Conservation (phyloP, 257 asterid species). For the Scutellaria barbata region DNA sequence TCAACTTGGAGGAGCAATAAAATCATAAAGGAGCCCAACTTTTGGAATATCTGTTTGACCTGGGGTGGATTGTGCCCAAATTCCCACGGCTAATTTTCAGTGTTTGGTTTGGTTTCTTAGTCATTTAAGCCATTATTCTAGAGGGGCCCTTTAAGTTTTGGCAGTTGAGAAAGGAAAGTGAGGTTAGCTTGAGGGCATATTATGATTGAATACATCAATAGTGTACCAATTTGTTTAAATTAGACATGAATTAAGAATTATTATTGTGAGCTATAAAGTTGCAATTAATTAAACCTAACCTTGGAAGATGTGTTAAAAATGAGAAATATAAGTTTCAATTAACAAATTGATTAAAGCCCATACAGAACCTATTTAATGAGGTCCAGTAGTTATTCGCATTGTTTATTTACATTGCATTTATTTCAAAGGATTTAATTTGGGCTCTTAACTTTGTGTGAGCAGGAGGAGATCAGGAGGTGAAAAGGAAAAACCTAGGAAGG, state of each 20-base stretch:
- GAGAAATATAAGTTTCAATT: conserved; percentile 22
- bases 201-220: neutral
- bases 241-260: neutral
- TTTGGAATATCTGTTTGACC: conserved; percentile 11
- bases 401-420: conserved; percentile 2
- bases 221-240: neutral
- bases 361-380: neutral
- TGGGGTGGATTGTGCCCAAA: conserved; percentile 6
- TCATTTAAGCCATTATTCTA: conserved; percentile 8
- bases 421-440: conserved; percentile 18
- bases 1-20: neutral
- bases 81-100: conserved; percentile 1
- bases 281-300: neutral
- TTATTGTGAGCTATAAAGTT: neutral
- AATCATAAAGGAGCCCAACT: conserved; percentile 12
- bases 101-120: conserved; percentile 4
- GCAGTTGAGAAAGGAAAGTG: conserved; percentile 10
- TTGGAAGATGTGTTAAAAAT: neutral
- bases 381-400: conserved; percentile 4
- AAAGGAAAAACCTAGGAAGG: conserved; percentile 61
- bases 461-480: conserved; percentile 74
- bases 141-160: neutral
- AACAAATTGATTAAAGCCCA: conserved; percentile 3
- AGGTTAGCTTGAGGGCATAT: neutral
- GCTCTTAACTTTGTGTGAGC: conserved; percentile 26